Base-by-base conservation (phyloP, 192 early-diverging fungal genomes). In the Chytriomyces sp. region DNA sequence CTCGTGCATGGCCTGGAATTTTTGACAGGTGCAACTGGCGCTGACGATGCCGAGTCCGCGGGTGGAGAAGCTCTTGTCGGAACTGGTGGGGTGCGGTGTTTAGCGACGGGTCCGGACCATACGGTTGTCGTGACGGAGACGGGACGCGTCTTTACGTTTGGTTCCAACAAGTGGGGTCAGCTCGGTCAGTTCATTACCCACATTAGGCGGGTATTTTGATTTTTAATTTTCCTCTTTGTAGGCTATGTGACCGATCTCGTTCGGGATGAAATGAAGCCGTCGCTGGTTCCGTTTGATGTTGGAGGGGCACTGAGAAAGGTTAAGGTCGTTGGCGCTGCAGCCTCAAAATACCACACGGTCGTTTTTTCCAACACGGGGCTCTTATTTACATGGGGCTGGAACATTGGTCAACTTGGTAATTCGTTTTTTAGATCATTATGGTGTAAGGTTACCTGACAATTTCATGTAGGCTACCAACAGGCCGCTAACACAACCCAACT, bases 51-150 rank as follows among this genome's bases (percentile, higher is more conserved):
- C n/a, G n/a, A n/a, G n/a, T n/a, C n/a, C n/a, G n/a, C n/a, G n/a
- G n/a, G n/a, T n/a, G n/a, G n/a, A n/a, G n/a, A n/a, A n/a, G n/a
- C n/a, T n/a, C n/a, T 31, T 17, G 25, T 28, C 80, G 84, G 0
- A 59, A 8, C n/a, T n/a, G n/a, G n/a, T n/a, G n/a, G n/a, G n/a
- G n/a, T n/a, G n/a, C n/a, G n/a, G 0, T 59, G 49, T 2, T 78
- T 88, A 0, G 86, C 92, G 0, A 57, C 88, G 6, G 92, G 92
- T 14, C 74, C 88, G 6, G 92, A 93, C 58, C 90, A 93, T 62
- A 90, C 88, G 1, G 66, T 92, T 5, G 86, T 83, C 4, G 76
- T 92, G 17, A 88, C 86, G 1, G 49, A 36, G 14, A 72, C 44
- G 40, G 91, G 91, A 0, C 75, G 78, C 12, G 84, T 91, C 4